Base-by-base conservation (phyloP, 2,329 filamentous ascomycete species). In the Calycina herbarum region DNA sequence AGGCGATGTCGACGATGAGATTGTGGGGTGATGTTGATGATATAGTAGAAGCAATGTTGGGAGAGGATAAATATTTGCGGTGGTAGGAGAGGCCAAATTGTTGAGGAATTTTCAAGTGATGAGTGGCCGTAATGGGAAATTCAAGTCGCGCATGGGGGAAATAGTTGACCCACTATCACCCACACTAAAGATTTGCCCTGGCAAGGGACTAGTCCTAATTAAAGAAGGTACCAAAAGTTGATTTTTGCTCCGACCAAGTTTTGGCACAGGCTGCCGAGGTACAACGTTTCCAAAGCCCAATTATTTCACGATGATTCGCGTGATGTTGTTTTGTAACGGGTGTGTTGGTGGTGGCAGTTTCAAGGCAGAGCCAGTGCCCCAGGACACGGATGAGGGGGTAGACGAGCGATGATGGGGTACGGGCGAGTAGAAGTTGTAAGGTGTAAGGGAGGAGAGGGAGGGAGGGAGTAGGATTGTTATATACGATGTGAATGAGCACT, bases 91-190 rank as follows among this genome's bases (percentile, higher is more conserved):
- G 45, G 17, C n/a, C n/a, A 51, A 27, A 27, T 51, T 51, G 45
- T 51, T 51, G 45, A 51, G 45, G 45, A 51, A 51, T 51, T 51
- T 51, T n/a, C 13, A 8, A 20, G 42, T n/a, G n/a, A 20, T 48
- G 42, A 8, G 17, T 48, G 42, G 42, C 42, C n/a, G 42, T 48
- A 48, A 24, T 24, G 45, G 45, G 45, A 20, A 51, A 24, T 51
- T 20, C n/a, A 27, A 48, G 45, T 51, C 45, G 45, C 45, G 45
- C 45, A 51, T 51, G 45, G 45, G 42, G n/a, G n/a, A n/a, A 24
- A 20, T 20, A 20, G 6, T 48, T 20, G 27, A 29, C 42, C 42
- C 42, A 20, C 42, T 8, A 6, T 6, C 4, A 45, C 42, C 42
- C 42, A 20, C 42, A n/a, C 7, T 17, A 48, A 7, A 20, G 45